These are phyloP conservation scores for Boletellus sp. DNA, from an alignment of 768 basidiomycete genomes.

Conservation along the genomic window DNA sequence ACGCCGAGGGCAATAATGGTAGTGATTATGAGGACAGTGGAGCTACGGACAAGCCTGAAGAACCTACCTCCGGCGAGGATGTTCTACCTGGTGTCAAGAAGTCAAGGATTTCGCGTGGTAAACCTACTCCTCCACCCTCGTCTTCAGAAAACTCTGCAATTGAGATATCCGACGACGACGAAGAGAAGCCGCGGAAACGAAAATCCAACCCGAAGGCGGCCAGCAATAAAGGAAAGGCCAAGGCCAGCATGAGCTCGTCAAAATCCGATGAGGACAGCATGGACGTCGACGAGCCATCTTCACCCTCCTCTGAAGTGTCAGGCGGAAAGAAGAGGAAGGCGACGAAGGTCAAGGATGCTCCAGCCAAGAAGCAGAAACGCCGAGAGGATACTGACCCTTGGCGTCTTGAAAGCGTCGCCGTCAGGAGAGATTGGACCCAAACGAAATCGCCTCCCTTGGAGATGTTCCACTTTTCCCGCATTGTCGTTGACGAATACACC, in stretches of 20 bases:
- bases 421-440: slow-evolving; percentile 69
- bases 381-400: slow-evolving; percentile 69
- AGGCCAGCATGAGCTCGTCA: slow-evolving; percentile 25
- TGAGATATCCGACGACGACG: slow-evolving; percentile 24
- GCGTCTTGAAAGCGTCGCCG: slow-evolving; percentile 61
- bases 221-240: slow-evolving; percentile 19
- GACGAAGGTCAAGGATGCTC: slow-evolving; percentile 28
- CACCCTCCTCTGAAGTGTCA: slow-evolving; percentile 34
- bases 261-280: slow-evolving; percentile 45
- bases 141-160: slow-evolving; percentile 28
- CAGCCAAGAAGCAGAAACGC: slow-evolving; percentile 57
- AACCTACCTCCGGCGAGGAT: slow-evolving; percentile 24
- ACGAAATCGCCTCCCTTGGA: slow-evolving; percentile 85
- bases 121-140: slow-evolving; percentile 27
- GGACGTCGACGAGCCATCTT: slow-evolving; percentile 52
- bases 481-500: slow-evolving; percentile 93
- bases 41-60: slow-evolving; percentile 38
- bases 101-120: slow-evolving; percentile 18
- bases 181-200: slow-evolving; percentile 33
- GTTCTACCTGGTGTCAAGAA: slow-evolving; percentile 21
- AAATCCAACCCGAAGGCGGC: slow-evolving; percentile 21
- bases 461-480: slow-evolving; percentile 87
- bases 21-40: slow-evolving; percentile 33
- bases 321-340: slow-evolving; percentile 46
- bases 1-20: slow-evolving; percentile 32